phyloP scores from a whole-genome alignment of 1,139 yeast genomes.

The Magnusiomyces fungicola region DNA sequence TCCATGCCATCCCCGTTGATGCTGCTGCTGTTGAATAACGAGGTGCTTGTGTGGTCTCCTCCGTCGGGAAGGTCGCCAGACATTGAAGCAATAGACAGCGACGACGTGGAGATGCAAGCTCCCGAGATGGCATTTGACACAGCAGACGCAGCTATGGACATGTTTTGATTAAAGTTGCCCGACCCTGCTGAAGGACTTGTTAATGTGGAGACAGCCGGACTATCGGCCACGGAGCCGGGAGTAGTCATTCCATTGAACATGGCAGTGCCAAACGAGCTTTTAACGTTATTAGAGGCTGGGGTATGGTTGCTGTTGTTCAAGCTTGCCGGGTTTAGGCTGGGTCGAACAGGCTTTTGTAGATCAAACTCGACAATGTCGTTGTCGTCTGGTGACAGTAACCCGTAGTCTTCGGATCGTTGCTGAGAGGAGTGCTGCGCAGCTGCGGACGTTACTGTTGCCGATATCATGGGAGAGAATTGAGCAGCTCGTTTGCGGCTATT shows the following conservation, averaged over 20 bases:
- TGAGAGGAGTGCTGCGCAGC: not conserved
- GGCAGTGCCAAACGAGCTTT: not conserved
- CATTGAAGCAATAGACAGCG: no score
- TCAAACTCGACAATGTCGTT: slow-evolving; percentile 11
- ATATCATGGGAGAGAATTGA: slow-evolving; percentile 13
- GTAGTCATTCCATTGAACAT: slow-evolving; percentile 9
- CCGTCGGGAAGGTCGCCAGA: no score
- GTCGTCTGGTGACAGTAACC: slow-evolving; percentile 13
- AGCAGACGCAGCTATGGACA: no score
- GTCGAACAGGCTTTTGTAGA: slow-evolving; percentile 6
- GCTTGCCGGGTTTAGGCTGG: no score
- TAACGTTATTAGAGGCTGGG: not conserved
- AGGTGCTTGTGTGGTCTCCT: no score
- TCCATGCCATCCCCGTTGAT: not conserved
- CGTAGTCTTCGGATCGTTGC: slow-evolving; percentile 8
- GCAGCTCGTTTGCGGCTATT: slow-evolving; percentile 13
- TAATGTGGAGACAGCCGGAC: slow-evolving; percentile 5
- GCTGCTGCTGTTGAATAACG: slow-evolving; percentile 3
- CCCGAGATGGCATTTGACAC: no score
- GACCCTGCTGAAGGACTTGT: slow-evolving; percentile 1
- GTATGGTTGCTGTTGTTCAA: no score
- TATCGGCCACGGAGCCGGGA: slow-evolving; percentile 10
- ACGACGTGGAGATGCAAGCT: no score
- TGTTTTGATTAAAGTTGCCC: no score
- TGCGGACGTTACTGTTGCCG: slow-evolving; percentile 5